Conservation (phyloP, 345 rosid genomes). For the Gossypium bickii region DNA sequence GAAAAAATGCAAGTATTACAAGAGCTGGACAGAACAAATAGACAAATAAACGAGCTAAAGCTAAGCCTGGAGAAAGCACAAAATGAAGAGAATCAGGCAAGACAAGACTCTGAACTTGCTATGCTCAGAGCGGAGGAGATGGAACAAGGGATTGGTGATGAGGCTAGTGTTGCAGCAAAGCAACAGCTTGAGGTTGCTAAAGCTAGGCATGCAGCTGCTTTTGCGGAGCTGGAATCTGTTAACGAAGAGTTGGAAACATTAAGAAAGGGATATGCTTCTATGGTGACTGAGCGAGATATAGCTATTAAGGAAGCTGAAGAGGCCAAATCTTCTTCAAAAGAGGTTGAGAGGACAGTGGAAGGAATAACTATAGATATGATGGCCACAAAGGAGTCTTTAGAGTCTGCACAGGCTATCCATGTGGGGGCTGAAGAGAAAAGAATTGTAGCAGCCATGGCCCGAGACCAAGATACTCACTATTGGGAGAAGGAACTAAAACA, state of each 20-base stretch:
- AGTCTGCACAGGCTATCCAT: conserved; percentile 83
- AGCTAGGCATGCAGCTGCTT: conserved; percentile 67
- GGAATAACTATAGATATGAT: conserved; percentile 80
- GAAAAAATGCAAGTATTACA: conserved; percentile 48
- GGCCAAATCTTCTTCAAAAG: conserved; percentile 60
- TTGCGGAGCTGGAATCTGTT: conserved; percentile 33
- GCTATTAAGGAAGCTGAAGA: conserved; percentile 71
- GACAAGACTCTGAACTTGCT: conserved; percentile 85
- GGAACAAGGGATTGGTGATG: conserved; percentile 90
- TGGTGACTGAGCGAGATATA: conserved; percentile 52
- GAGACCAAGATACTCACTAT: conserved; percentile 69
- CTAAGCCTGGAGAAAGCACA: conserved; percentile 82
- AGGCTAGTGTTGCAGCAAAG: conserved; percentile 86
- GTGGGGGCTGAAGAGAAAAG: conserved; percentile 89
- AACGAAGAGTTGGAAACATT: conserved; percentile 61
- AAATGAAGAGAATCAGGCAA: conserved; percentile 87
- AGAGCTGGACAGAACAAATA: conserved; percentile 78
- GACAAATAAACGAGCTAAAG: conserved; percentile 76
- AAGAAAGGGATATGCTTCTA: conserved; percentile 44
- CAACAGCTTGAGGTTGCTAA: conserved; percentile 91
- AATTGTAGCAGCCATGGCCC: conserved; percentile 73
- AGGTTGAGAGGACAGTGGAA: conserved; percentile 85
- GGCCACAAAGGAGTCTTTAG: conserved; percentile 71
- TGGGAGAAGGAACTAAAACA: conserved; percentile 91
- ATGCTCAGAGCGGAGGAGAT: conserved; percentile 84